Evolutionary conservation across 2,329 filamentous ascomycete species (phyloP), one percentile per base, ranked within the genome.

Genomic region (Fusarium verticillioides): DNA sequence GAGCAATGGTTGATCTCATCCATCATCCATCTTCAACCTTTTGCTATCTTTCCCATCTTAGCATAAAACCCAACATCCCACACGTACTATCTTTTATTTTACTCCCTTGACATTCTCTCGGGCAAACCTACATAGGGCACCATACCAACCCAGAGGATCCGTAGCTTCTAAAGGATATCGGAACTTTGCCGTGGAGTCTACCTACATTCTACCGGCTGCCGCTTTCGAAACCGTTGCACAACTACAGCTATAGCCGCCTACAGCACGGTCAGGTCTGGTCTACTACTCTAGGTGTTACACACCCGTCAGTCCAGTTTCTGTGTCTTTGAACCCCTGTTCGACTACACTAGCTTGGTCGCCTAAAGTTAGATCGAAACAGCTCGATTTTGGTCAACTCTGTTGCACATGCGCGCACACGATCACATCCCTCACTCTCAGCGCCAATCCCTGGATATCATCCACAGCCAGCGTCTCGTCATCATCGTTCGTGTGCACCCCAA

Each of bases 291-390:
- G 32, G 46, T 49, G 43, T 37, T 60, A 26, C 59, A 72, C 62
- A 52, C 63, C 62, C 40, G 19, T 54, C 50, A 43, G 26, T 49
- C 50, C 59, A 43, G 26, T 49, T 52, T 74, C 47, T 60, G 50
- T 58, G 44, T 65, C 49, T 42, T 32, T 57, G 43, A 61, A 72
- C 72, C 72, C 72, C 64, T 72, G 72, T 36, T 72, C 57, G 46
- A 62, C 42, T 60, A 64, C 36, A 59, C 72, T 66, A 58, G 64
- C 65, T 52, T 59, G 62, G 68, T 75, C 68, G 44, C 54, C 53
- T 58, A 70, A 59, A 69, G 66, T 59, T 69, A 72, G 72, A 75
- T 74, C 72, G 49, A 74, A 74, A 61, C 54, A 63, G 63, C 37
- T 73, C 61, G 36, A 61, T 65, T 70, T 19, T 70, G 59, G 66